Conservation (phyloP, 257 asterid species). For the Solanum bulbocastanum region DNA sequence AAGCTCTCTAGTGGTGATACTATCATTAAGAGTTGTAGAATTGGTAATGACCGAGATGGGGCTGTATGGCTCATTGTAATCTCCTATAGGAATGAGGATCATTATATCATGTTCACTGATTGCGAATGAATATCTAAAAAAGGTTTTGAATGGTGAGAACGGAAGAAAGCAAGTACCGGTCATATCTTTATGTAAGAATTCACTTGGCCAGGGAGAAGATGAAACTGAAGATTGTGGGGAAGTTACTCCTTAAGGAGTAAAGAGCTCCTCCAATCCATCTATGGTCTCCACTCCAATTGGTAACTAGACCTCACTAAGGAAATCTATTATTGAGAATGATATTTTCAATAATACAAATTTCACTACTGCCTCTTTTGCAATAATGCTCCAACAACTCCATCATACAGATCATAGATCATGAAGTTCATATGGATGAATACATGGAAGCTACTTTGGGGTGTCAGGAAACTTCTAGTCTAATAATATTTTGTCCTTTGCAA, state of each 20-base stretch:
- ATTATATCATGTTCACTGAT: background rate
- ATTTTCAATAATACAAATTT: constrained; percentile 14
- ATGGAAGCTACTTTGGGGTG: background rate
- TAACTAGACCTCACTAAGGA: constrained; percentile 14
- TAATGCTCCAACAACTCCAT: constrained; percentile 45
- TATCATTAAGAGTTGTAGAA: background rate
- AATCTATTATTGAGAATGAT: constrained; percentile 11
- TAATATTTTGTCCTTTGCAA: background rate
- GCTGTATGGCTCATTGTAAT: background rate
- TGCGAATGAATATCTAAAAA: constrained; percentile 12
- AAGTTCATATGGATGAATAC: background rate
- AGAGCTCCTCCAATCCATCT: background rate
- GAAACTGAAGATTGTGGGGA: constrained; percentile 14
- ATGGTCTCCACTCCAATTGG: constrained; percentile 6
- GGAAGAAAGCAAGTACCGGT: constrained; percentile 75
- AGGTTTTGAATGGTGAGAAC: constrained; percentile 34
- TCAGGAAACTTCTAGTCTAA: background rate
- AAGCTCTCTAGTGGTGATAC: background rate
- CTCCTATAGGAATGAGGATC: background rate
- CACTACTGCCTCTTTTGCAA: constrained; percentile 26
- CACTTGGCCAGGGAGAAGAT: constrained; percentile 16
- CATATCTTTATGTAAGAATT: constrained; percentile 43
- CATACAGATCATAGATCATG: constrained; percentile 26
- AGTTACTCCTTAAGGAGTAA: background rate
- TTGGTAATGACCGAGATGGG: background rate